Percentiles rank a stretch among this genome's conserved stretches.
phyloP scores from a whole-genome alignment of 768 basidiomycete species.

The Mycena pura region DNA sequence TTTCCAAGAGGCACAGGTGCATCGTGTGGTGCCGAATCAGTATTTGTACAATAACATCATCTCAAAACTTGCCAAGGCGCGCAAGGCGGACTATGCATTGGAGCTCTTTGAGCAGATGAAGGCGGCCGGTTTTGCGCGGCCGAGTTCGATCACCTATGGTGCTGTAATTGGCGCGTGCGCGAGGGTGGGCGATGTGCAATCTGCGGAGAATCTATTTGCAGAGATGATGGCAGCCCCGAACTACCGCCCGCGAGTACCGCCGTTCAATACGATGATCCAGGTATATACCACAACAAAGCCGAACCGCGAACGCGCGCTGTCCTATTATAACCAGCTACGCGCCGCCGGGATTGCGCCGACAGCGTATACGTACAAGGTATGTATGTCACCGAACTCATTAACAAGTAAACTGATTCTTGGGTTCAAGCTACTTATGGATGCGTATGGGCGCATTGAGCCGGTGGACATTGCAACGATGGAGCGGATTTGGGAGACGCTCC shows the following conservation, averaged over 20 bases:
- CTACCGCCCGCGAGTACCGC: constrained; percentile 90
- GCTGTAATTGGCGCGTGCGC: constrained; percentile 94
- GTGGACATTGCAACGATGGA: constrained; percentile 78
- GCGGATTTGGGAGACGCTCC: constrained; percentile 66
- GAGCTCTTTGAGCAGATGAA: constrained; percentile 92
- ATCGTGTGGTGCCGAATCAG: constrained; percentile 76
- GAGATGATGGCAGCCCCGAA: constrained; percentile 80
- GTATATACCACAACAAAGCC: constrained; percentile 92
- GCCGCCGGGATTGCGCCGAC: constrained; percentile 72
- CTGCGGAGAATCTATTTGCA: constrained; percentile 82
- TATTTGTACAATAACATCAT: constrained; percentile 98
- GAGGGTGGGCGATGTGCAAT: constrained; percentile 84
- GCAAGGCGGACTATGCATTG: constrained; percentile 90
- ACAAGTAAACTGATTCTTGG: constrained; percentile 7
- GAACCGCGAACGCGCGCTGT: constrained; percentile 75
- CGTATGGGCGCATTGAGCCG: constrained; percentile 86
- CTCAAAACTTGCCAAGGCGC: constrained; percentile 91
- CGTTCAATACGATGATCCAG: constrained; percentile 99
- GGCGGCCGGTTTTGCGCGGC: constrained; percentile 60
- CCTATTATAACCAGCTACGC: constrained; percentile 74
- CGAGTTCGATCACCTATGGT: constrained; percentile 88
- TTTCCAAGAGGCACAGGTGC: constrained; percentile 76
- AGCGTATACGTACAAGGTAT: constrained; percentile 93
- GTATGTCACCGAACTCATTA: no score
- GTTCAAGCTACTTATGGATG: constrained; percentile 81